Percentiles rank a stretch among this genome's conserved stretches.
Evolutionary conservation across 106 monocot genomes (phyloP).

Genomic region (Dendrobium nobile): DNA sequence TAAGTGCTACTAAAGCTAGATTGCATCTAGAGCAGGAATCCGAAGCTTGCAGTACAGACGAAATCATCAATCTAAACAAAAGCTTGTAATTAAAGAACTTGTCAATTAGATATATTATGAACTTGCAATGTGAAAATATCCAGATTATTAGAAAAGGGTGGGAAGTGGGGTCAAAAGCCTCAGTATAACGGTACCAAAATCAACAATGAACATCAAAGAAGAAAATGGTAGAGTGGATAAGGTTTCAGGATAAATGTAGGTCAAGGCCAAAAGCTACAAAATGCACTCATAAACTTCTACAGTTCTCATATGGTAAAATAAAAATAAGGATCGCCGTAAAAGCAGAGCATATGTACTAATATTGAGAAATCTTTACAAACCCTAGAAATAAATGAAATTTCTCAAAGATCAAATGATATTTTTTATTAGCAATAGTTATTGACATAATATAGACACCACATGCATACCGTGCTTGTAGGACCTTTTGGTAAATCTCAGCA

Average conservation of each 20-base stretch:
- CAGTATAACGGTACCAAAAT: not conserved
- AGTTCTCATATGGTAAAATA: not conserved
- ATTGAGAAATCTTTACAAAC: not conserved
- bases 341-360: not conserved
- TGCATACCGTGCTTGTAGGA: constrained; percentile 64
- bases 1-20: not conserved
- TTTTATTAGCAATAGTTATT: not conserved
- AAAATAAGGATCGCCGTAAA: not conserved
- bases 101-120: not conserved
- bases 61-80: not conserved
- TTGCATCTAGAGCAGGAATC: not conserved
- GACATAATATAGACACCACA: not conserved
- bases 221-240: not conserved
- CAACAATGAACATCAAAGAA: not conserved
- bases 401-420: not conserved
- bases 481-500: constrained; percentile 72
- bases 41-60: not conserved
- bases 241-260: not conserved
- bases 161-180: not conserved
- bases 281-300: not conserved
- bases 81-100: not conserved
- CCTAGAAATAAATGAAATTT: not conserved
- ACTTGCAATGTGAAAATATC: not conserved
- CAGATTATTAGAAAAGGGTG: not conserved
- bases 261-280: not conserved